Evolutionary conservation across 805 yeast species (phyloP), one percentile per base, ranked within the genome.

Genomic region (Starmerella etchellsii): DNA sequence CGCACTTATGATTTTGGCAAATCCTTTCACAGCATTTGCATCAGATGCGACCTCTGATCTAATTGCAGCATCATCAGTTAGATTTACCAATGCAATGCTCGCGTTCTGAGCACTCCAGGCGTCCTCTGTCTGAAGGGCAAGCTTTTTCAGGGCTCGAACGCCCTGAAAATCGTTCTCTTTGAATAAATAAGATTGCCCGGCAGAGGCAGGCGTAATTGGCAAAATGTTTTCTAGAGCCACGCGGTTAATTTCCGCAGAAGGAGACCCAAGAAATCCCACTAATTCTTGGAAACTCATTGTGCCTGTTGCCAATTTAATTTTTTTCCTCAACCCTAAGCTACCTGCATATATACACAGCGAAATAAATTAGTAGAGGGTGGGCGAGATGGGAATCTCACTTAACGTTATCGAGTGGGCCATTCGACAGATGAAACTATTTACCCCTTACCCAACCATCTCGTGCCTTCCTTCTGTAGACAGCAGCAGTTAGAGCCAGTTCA

Each of bases 211-310:
- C 2, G 54, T 48, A 58, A 70, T 82, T 2, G 87, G 93, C 11
- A 83, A 84, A 40, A 85, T 60, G 57, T 84, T 77, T 53, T 81
- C 91, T 36, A 87, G 65, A 0, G 96, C 96, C 42, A 85, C 78
- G 51, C 78, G 83, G 44, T 79, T 74, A 25, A 84, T 81, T 10
- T 79, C 78, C 2, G 81, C 77, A 55, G 80, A 83, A 1, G 81
- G 78, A 7, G 88, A 74, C 58, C 82, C 95, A 46, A 87, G 66
- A 56, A 87, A 85, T 36, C 69, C 74, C 19, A 84, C 94, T 33
- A 87, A 65, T 65, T 71, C 54, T 20, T 38, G 36, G 15, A 26
- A 36, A 20, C 42, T 42, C 51, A 47, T 47, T 9, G 6, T 14
- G 4, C 15, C 25, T 4, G 25, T 16, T 28, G 31, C 16, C 31